Conservation (phyloP, 1,284 basidiomycete species). For the Athelia sp. region DNA sequence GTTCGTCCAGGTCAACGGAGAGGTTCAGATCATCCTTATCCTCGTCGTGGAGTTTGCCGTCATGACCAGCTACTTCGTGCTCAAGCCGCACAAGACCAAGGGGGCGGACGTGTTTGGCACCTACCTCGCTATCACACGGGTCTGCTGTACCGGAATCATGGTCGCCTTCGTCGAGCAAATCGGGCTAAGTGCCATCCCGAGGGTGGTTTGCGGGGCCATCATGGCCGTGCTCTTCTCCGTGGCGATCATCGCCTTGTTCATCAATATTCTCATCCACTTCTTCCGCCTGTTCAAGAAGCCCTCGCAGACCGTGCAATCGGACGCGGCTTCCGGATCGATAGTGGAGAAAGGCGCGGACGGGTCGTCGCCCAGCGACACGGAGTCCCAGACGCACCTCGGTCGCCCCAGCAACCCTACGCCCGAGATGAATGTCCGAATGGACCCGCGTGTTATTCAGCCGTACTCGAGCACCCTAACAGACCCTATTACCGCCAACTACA, state of each 20-base stretch:
- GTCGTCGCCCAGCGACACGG: no score
- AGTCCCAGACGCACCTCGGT: slow-evolving; percentile 16
- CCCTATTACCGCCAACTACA: slow-evolving; percentile 20
- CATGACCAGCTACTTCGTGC: slow-evolving; percentile 47
- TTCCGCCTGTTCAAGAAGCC: slow-evolving; percentile 17
- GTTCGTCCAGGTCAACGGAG: slow-evolving; percentile 60
- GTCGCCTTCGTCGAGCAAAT: slow-evolving; percentile 65
- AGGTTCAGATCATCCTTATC: slow-evolving; percentile 68
- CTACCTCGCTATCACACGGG: slow-evolving; percentile 57
- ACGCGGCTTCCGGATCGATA: slow-evolving; percentile 12
- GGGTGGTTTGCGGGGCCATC: slow-evolving; percentile 70
- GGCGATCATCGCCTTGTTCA: slow-evolving; percentile 51
- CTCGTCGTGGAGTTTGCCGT: slow-evolving; percentile 65
- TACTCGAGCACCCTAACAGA: slow-evolving; percentile 37
- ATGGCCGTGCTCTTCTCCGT: slow-evolving; percentile 57
- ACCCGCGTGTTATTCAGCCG: slow-evolving; percentile 35
- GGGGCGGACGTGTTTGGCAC: slow-evolving; percentile 59
- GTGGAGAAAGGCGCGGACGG: slow-evolving; percentile 23
- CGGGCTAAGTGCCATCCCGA: slow-evolving; percentile 60
- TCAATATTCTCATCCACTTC: slow-evolving; percentile 50
- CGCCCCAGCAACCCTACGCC: slow-evolving; percentile 55
- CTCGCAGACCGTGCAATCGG: slow-evolving; percentile 10
- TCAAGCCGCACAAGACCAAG: slow-evolving; percentile 53
- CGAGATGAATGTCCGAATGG: slow-evolving; percentile 37
- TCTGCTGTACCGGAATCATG: slow-evolving; percentile 58